These are phyloP conservation scores for Cupressus sempervirens DNA, from an alignment of 75 land plant genomes.

Conservation along the genomic window DNA sequence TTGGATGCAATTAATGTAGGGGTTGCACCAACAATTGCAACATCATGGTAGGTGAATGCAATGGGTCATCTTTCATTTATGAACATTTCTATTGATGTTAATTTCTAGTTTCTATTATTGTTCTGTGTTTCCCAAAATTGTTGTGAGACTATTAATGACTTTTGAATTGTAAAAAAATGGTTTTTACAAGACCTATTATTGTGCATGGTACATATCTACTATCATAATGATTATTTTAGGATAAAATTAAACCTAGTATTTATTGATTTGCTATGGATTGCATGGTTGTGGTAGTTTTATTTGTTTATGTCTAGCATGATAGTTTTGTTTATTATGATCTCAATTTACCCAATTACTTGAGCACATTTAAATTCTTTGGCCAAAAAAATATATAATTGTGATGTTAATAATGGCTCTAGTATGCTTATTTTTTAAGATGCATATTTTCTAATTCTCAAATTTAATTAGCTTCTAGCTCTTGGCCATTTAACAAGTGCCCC, in stretches of 20 bases:
- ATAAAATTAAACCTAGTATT: neutral
- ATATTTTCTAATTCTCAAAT: neutral
- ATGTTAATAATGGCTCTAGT: neutral
- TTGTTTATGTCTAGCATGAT: neutral
- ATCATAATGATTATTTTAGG: neutral
- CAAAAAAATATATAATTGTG: neutral
- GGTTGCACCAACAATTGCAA: constrained; percentile 92
- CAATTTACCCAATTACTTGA: neutral
- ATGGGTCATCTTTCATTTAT: neutral
- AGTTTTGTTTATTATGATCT: neutral
- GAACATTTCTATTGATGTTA: neutral
- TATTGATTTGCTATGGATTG: neutral
- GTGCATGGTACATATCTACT: neutral
- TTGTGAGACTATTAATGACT: neutral
- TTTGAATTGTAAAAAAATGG: neutral
- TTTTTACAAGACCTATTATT: neutral
- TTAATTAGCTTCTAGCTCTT: neutral
- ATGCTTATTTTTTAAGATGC: neutral
- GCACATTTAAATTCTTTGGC: neutral
- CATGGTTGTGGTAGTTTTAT: neutral
- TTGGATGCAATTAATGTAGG: too few relatives aligned
- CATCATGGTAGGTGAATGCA: constrained; percentile 90
- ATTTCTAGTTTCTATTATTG: neutral
- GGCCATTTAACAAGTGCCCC: neutral
- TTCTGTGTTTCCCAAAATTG: neutral